Conservation (phyloP, 805 yeast species). For the Lipomyces anomalus region DNA sequence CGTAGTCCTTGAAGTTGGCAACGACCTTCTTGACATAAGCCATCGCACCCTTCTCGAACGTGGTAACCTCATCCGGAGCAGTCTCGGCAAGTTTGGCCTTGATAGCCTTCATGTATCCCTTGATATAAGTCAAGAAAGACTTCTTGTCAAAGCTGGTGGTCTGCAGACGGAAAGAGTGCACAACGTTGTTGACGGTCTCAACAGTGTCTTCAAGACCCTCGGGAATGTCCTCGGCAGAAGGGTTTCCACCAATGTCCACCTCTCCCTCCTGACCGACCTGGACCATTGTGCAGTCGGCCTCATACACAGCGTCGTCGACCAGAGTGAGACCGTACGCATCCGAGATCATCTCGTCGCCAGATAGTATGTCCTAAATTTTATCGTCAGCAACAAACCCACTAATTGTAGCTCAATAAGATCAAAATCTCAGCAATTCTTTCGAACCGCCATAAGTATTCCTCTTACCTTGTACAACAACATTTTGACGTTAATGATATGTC, state of each 20-base stretch:
- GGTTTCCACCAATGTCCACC: conserved; percentile 98
- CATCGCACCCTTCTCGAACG: conserved; percentile 96
- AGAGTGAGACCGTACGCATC: conserved; percentile 88
- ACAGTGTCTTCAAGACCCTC: conserved; percentile 78
- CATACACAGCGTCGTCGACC: conserved; percentile 90
- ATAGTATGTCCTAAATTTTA: conserved; percentile 60
- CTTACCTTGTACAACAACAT: conserved; percentile 36
- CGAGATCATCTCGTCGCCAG: conserved; percentile 85
- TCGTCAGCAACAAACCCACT: neutral
- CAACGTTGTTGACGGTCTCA: conserved; percentile 95
- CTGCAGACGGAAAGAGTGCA: conserved; percentile 97
- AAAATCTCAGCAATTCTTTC: neutral
- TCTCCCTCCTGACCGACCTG: conserved; percentile 79
- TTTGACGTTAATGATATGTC: conserved; percentile 8
- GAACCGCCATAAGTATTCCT: neutral
- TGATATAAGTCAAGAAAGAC: conserved; percentile 92
- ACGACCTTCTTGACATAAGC: conserved; percentile 94
- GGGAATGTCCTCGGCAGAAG: conserved; percentile 93
- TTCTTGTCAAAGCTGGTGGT: conserved; percentile 96
- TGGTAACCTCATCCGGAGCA: conserved; percentile 79
- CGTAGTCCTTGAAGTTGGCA: conserved; percentile 97
- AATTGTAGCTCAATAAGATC: neutral
- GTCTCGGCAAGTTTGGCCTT: conserved; percentile 86
- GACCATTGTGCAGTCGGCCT: conserved; percentile 94
- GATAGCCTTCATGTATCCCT: conserved; percentile 95